A percentile compares a stretch with the other conserved stretches of the same genome.
Evolutionary conservation across 306 rosid species (phyloP).

Genomic region (cucumber (Cucumis sativus)): Cucumber_9930_V3 NC_026658.2:4249001-4249500

Average conservation of each 20-base stretch:
- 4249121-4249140: not conserved
- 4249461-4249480: no score
- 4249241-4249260: not conserved
- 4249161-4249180: not conserved
- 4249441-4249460: no score
- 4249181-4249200: not conserved
- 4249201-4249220: not conserved
- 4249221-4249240: not conserved
- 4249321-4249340: no score
- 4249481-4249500: no score
- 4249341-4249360: not conserved
- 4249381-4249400: no score
- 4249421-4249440: no score
- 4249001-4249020: slow-evolving; percentile 41
- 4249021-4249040: not conserved
- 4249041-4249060: not conserved
- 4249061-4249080: not conserved
- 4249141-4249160: not conserved
- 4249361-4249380: no score
- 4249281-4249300: not conserved
- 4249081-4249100: not conserved
- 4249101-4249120: not conserved
- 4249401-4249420: no score
- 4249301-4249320: no score
- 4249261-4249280: not conserved